These are phyloP conservation scores for Xylaria digitata DNA, from an alignment of 2,329 filamentous ascomycete genomes.

Conservation along the genomic window DNA sequence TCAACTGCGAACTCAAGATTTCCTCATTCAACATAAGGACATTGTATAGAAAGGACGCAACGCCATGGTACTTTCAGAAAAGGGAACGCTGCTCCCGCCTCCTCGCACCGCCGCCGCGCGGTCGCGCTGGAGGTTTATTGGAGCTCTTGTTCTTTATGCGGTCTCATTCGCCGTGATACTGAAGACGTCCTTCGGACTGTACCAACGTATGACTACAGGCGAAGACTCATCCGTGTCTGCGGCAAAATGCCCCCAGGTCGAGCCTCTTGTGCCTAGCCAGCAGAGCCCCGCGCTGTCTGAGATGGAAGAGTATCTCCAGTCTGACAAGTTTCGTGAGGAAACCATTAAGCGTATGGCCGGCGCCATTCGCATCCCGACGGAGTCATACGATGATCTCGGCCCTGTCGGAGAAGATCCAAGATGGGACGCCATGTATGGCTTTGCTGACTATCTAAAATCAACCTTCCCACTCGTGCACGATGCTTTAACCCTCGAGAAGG, in stretches of 20 bases:
- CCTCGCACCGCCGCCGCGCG: slow-evolving; percentile 8
- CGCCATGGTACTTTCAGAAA: slow-evolving; percentile 22
- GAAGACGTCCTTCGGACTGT: slow-evolving; percentile 15
- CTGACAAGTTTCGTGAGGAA: slow-evolving; percentile 50
- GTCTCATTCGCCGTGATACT: slow-evolving; percentile 14
- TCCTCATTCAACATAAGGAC: not conserved
- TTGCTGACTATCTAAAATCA: slow-evolving; percentile 61
- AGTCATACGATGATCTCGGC: slow-evolving; percentile 67
- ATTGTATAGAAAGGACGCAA: not conserved
- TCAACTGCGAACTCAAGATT: not conserved
- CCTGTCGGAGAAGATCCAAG: slow-evolving; percentile 65
- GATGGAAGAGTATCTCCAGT: slow-evolving; percentile 51
- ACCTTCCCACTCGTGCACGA: slow-evolving; percentile 65
- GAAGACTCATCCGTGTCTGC: slow-evolving; percentile 43
- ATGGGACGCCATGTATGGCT: slow-evolving; percentile 68
- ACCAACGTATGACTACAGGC: slow-evolving; percentile 15
- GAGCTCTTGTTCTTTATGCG: slow-evolving; percentile 17
- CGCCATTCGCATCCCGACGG: slow-evolving; percentile 65
- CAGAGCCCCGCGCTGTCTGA: slow-evolving; percentile 45
- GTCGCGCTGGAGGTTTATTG: slow-evolving; percentile 25
- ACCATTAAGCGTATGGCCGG: slow-evolving; percentile 54
- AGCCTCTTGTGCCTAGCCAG: slow-evolving; percentile 49
- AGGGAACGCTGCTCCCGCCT: slow-evolving; percentile 25
- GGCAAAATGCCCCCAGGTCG: slow-evolving; percentile 51
- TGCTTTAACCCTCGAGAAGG: slow-evolving; percentile 60